Conservation (phyloP, 139 green algal species). For the Picochlorum sp. region DNA sequence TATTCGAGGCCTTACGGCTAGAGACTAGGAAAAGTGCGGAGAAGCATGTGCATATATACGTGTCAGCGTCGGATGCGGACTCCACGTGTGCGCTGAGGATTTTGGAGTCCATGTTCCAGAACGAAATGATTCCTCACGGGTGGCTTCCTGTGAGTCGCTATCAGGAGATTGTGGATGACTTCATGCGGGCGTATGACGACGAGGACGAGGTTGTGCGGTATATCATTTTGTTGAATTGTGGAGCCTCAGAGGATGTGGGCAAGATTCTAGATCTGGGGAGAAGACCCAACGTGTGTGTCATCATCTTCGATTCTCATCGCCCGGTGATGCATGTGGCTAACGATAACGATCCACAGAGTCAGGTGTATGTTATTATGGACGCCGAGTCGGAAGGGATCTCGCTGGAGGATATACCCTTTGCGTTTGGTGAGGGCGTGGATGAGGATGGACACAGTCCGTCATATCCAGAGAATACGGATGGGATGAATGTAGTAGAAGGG, state of each 20-base stretch:
- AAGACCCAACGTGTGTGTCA: conserved; percentile 41
- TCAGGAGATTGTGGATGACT: conserved; percentile 23
- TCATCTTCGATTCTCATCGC: conserved; percentile 75
- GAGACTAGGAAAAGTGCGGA: conserved; percentile 50
- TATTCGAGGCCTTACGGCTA: conserved; percentile 44
- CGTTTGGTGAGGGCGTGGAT: conserved; percentile 26
- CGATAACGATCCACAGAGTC: conserved; percentile 4
- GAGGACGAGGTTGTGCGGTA: neutral
- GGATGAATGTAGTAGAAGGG: conserved; percentile 14
- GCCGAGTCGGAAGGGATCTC: conserved; percentile 5
- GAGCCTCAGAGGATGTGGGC: conserved; percentile 54
- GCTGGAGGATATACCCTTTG: conserved; percentile 22
- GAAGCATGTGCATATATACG: conserved; percentile 53
- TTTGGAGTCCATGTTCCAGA: conserved; percentile 41
- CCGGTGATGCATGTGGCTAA: conserved; percentile 38
- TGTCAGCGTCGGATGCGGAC: conserved; percentile 54
- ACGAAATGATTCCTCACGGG: conserved; percentile 29
- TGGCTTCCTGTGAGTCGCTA: conserved; percentile 31
- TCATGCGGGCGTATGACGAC: conserved; percentile 6
- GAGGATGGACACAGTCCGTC: conserved; percentile 35
- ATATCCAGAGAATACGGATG: conserved; percentile 24
- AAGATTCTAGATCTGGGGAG: conserved; percentile 28
- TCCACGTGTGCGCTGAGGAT: conserved; percentile 56
- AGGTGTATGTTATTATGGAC: conserved; percentile 26
- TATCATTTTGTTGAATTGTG: conserved; percentile 80